Evolutionary conservation across 1,284 basidiomycete species (phyloP), one percentile per base, ranked within the genome.

Genomic region (Pascua guehoae): DNA sequence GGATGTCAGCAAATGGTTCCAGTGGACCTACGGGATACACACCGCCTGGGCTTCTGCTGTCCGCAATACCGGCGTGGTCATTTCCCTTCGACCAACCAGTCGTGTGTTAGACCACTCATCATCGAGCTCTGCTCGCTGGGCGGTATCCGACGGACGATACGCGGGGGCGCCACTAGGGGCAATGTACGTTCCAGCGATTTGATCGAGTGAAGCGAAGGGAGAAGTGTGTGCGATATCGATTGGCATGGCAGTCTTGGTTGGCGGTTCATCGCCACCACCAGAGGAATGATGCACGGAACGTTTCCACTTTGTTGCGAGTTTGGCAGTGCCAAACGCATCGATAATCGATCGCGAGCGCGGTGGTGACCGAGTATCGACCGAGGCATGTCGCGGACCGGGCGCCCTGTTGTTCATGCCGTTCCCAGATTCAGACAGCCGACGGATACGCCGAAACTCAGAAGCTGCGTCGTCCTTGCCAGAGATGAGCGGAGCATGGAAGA

Each of bases 91-190:
- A 11, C 84, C 87, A 0, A 74, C 62, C 18, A 88, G 75, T 10
- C 17, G 50, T 0, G 71, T 67, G 10, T 60, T 53, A 1, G 58
- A 53, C 62, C 64, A 79, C 61, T 83, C 79, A 5, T 65, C 60
- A 5, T 57, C 55, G 4, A 49, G 44, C 14, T 58, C 54, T 2
- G 51, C 45, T 14, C 50, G 39, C 39, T 74, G 74, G 9, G 18
- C 17, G 2, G 72, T 75, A 4, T 77, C 74, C 2, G 70, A 24
- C 3, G 58, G 51, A 12, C 72, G 77, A 68, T 88, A 92, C 0
- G 88, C 89, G 0, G 90, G 90, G 0, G 91, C 90, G 7, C 90
- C 90, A 0, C 79, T 80, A 0, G 88, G 85, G 0, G 88, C 82
- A 0, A 83, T 73, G 64, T 84, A 89, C 5, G 55, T 66, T 1